Conservation (phyloP, 176 grass and related monocot genomes). For the Carex myosuroides region DNA sequence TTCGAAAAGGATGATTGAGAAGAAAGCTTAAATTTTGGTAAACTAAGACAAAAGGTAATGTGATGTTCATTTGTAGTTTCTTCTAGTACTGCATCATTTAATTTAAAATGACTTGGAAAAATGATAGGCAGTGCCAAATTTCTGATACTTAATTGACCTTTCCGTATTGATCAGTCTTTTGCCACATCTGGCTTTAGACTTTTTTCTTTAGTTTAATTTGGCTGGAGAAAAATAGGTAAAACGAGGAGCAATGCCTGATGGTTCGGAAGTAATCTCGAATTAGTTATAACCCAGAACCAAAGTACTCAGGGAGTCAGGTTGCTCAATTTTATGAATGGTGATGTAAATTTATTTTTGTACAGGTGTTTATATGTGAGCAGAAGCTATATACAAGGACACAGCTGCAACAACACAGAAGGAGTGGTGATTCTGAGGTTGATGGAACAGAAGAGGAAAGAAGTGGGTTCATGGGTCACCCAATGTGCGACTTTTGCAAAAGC, state of each 20-base stretch:
- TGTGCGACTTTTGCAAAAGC: constrained; percentile 65
- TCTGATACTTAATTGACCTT: neutral
- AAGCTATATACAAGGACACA: constrained; percentile 80
- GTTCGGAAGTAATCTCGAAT: neutral
- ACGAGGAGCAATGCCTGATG: neutral
- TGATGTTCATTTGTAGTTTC: neutral
- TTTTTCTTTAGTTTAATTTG: neutral
- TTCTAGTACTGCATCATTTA: neutral
- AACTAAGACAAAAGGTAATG: neutral
- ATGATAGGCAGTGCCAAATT: neutral
- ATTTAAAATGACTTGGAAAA: neutral
- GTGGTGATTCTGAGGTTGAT: constrained; percentile 92
- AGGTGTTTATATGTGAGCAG: constrained; percentile 98
- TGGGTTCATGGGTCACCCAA: constrained; percentile 79
- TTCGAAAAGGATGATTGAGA: neutral
- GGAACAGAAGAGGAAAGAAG: constrained; percentile 80
- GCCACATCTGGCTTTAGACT: neutral
- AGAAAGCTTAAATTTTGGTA: neutral
- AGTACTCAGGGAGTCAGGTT: neutral
- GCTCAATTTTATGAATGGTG: neutral
- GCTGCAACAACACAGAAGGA: constrained; percentile 67
- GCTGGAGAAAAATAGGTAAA: neutral
- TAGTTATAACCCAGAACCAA: neutral
- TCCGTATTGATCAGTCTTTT: neutral
- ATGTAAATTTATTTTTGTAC: neutral